phyloP scores from a whole-genome alignment of 148 eudicot genomes.

The Agrostemma githago region DNA sequence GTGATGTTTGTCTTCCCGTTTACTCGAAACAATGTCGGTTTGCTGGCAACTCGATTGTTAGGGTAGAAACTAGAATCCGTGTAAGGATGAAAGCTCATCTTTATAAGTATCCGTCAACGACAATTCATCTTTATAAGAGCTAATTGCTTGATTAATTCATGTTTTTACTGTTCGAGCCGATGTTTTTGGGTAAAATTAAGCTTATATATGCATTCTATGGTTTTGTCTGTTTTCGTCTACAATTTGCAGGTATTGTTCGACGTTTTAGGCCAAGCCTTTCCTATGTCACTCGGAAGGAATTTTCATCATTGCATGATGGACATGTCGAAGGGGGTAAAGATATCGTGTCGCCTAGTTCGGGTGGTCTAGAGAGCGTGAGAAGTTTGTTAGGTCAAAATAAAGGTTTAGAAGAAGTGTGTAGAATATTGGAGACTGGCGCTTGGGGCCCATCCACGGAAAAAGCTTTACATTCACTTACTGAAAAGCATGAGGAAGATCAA shows the following conservation, averaged over 20 bases:
- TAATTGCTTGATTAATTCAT: background rate
- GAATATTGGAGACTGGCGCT: constrained; percentile 57
- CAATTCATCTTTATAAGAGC: background rate
- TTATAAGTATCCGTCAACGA: no score
- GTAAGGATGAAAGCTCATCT: no score
- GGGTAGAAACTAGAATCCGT: no score
- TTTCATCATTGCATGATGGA: constrained; percentile 35
- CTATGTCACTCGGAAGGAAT: constrained; percentile 22
- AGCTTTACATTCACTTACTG: constrained; percentile 40
- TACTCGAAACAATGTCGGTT: background rate
- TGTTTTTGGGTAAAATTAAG: background rate
- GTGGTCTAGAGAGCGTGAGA: constrained; percentile 26
- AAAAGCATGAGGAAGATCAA: constrained; percentile 41
- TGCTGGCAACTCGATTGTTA: background rate
- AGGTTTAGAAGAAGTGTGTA: constrained; percentile 51
- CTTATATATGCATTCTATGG: background rate
- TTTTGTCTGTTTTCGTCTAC: background rate
- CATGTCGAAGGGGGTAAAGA: constrained; percentile 23
- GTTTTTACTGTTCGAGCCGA: background rate
- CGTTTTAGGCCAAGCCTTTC: constrained; percentile 21
- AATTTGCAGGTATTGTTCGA: constrained; percentile 20
- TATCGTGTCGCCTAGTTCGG: constrained; percentile 20
- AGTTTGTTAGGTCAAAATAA: constrained; percentile 30
- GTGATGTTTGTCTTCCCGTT: background rate
- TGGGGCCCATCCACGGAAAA: constrained; percentile 75